Conservation (phyloP, 1,284 basidiomycete genomes). For the Ceratobasidium sp. region DNA sequence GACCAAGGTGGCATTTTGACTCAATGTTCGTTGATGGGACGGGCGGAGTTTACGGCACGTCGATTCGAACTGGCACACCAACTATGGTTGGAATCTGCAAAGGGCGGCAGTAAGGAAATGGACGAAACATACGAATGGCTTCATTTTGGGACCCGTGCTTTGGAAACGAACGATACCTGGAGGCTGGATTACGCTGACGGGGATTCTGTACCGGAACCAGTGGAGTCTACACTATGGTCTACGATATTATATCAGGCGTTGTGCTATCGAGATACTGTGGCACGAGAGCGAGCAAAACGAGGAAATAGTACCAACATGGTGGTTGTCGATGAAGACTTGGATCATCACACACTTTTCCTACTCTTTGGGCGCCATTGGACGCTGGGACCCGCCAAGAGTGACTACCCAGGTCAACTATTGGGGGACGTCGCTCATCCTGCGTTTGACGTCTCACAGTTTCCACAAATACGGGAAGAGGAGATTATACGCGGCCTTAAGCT, state of each 20-base stretch:
- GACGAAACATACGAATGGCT: no score
- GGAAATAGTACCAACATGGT: not conserved
- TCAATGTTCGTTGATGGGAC: no score
- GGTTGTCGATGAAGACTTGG: not conserved
- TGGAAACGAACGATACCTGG: not conserved
- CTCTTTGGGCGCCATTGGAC: not conserved
- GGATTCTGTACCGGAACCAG: not conserved
- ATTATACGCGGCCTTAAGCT: conserved; percentile 20
- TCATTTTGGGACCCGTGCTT: not conserved
- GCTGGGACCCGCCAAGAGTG: not conserved
- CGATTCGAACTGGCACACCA: no score
- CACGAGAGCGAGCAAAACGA: not conserved
- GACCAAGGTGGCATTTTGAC: no score
- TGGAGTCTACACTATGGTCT: not conserved
- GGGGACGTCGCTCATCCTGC: conserved; percentile 34
- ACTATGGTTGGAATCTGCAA: no score
- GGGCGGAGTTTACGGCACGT: no score
- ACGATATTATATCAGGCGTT: conserved; percentile 13
- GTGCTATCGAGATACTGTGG: conserved; percentile 21
- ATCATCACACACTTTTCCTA: not conserved
- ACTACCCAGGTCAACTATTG: not conserved
- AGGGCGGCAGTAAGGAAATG: no score
- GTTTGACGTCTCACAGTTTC: conserved; percentile 22
- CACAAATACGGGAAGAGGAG: not conserved
- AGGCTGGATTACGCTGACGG: not conserved